Evolutionary conservation across 2,329 filamentous ascomycete genomes (phyloP).

Genomic region (Aspergillus pseudotamarii): DNA sequence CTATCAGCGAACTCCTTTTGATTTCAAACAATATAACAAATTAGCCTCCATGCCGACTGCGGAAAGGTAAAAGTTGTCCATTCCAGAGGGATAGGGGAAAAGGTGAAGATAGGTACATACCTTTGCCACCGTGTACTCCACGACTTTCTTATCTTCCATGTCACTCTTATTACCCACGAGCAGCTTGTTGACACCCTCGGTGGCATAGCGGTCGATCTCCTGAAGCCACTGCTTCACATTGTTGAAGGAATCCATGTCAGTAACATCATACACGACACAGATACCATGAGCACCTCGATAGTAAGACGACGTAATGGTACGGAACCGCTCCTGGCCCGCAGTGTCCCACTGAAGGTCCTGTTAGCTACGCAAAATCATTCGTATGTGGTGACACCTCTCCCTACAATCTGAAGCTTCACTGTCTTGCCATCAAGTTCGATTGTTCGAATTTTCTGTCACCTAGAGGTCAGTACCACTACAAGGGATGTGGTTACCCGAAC

Average conservation of each 20-base stretch:
- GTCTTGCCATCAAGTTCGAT: constrained; percentile 99
- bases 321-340: constrained; percentile 98
- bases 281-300: constrained; percentile 99
- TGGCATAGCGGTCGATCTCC: constrained; percentile 98
- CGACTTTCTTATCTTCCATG: constrained; percentile 99
- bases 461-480: constrained; percentile 24
- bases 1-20: constrained; percentile 95
- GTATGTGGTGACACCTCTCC: constrained; percentile 32
- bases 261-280: constrained; percentile 99
- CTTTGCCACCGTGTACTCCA: constrained; percentile 99
- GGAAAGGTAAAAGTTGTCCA: not conserved
- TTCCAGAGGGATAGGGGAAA: not conserved
- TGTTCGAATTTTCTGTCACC: constrained; percentile 90
- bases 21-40: constrained; percentile 7
- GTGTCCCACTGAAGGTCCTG: constrained; percentile 81
- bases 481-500: not conserved
- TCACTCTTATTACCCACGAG: constrained; percentile 99
- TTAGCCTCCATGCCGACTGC: constrained; percentile 14
- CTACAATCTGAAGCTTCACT: constrained; percentile 98
- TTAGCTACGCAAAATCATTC: constrained; percentile 14
- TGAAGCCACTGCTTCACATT: constrained; percentile 99
- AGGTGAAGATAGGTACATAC: constrained; percentile 54
- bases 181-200: constrained; percentile 98
- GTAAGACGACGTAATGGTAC: constrained; percentile 99
- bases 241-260: constrained; percentile 99